phyloP scores from a whole-genome alignment of 2,329 filamentous ascomycete species.

The Mycosphaerella arachidis region DNA sequence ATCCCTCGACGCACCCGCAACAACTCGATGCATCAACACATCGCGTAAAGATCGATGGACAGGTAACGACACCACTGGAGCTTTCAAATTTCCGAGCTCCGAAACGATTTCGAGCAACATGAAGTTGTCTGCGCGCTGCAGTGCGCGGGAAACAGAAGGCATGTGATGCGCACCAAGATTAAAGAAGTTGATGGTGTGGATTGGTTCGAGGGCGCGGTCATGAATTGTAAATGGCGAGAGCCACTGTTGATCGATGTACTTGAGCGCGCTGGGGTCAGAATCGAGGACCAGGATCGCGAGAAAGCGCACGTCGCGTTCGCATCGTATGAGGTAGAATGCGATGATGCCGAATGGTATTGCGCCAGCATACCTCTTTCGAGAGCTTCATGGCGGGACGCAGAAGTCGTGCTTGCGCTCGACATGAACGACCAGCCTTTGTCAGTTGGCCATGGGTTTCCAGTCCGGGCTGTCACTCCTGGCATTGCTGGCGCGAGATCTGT shows the following conservation, averaged over 20 bases:
- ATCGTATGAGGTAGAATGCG: conserved; percentile 48
- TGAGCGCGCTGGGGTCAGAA: conserved; percentile 40
- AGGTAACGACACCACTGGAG: conserved; percentile 41
- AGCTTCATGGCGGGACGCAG: conserved; percentile 41
- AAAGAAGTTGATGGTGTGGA: conserved; percentile 58
- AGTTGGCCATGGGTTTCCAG: conserved; percentile 60
- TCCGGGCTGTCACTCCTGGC: conserved; percentile 55
- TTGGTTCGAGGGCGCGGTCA: conserved; percentile 57
- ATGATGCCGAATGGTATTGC: conserved; percentile 58
- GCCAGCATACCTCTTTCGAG: conserved; percentile 49
- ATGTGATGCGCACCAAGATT: conserved; percentile 56
- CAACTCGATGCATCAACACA: conserved; percentile 31
- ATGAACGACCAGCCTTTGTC: conserved; percentile 65
- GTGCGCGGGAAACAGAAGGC: conserved; percentile 57
- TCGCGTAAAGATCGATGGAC: conserved; percentile 47
- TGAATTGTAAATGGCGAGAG: conserved; percentile 57
- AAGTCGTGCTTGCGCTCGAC: conserved; percentile 64
- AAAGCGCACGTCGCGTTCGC: conserved; percentile 53
- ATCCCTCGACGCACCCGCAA: conserved; percentile 26
- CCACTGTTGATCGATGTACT: conserved; percentile 53
- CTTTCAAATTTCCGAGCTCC: conserved; percentile 46
- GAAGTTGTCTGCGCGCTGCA: conserved; percentile 54
- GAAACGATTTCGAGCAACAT: conserved; percentile 47
- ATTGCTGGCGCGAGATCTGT: conserved; percentile 62
- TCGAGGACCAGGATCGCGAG: conserved; percentile 28